phyloP scores from a whole-genome alignment of 1,284 basidiomycete genomes.

The Macrocystidia cucumis region DNA sequence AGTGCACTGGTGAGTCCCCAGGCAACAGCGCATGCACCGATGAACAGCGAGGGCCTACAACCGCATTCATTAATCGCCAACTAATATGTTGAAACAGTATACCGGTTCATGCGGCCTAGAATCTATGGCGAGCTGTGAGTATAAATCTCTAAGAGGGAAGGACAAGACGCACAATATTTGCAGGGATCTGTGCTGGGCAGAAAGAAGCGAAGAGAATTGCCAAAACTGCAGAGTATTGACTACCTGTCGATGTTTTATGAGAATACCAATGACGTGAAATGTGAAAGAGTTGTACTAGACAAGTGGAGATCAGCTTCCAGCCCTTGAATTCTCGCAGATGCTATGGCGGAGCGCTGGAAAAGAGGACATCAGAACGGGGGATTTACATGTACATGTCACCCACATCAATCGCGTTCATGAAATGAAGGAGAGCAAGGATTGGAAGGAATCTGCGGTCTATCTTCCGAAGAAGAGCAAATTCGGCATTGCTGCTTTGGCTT shows the following conservation, averaged over 20 bases:
- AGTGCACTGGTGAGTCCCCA: conserved; percentile 60
- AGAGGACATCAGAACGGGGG: conserved; percentile 1
- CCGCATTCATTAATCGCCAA: background rate
- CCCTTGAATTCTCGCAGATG: conserved; percentile 53
- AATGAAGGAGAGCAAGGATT: conserved; percentile 51
- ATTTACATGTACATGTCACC: conserved; percentile 11
- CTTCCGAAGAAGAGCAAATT: conserved; percentile 47
- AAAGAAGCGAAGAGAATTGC: conserved; percentile 57
- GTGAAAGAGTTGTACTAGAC: conserved; percentile 22
- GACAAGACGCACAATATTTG: conserved; percentile 54
- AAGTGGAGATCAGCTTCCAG: conserved; percentile 49
- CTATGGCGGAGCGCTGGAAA: conserved; percentile 51
- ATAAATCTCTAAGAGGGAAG: no score
- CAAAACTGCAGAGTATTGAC: conserved; percentile 53
- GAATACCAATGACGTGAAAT: background rate
- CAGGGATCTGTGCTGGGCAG: conserved; percentile 55
- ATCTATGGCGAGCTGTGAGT: no score
- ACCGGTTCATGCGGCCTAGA: no score
- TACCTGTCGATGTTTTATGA: conserved; percentile 25
- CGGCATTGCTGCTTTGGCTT: no score
- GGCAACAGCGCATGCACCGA: conserved; percentile 48
- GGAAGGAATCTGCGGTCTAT: conserved; percentile 54
- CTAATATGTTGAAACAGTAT: no score
- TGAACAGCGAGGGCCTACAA: conserved; percentile 52
- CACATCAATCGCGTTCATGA: conserved; percentile 69